phyloP scores from a whole-genome alignment of 345 rosid species.

The Melaleuca alternifolia region DNA sequence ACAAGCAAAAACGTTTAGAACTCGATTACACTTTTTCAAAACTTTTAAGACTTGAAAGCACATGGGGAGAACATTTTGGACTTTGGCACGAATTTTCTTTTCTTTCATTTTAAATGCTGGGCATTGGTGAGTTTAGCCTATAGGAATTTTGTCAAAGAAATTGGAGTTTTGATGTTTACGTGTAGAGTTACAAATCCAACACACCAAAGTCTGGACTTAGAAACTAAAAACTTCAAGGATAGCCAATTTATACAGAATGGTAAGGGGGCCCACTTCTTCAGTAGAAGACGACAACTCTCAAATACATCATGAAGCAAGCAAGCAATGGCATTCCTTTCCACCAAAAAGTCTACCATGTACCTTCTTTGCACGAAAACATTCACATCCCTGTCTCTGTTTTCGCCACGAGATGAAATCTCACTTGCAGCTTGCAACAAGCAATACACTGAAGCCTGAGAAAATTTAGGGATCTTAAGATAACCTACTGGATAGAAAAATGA shows the following conservation, averaged over 20 bases:
- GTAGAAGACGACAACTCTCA: background rate
- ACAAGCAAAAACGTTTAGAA: background rate
- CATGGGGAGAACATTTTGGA: background rate
- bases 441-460: constrained; percentile 72
- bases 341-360: constrained; percentile 20
- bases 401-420: constrained; percentile 73
- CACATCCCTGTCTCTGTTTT: constrained; percentile 61
- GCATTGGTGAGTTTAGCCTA: background rate
- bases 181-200: background rate
- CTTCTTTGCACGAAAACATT: constrained; percentile 75
- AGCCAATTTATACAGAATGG: no score
- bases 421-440: constrained; percentile 82
- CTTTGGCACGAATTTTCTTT: background rate
- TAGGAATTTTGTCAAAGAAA: background rate
- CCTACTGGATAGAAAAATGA: constrained; percentile 1
- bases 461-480: constrained; percentile 18
- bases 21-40: background rate
- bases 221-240: background rate
- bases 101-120: background rate
- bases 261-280: no score
- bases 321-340: background rate
- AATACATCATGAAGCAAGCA: background rate
- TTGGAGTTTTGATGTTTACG: background rate
- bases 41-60: background rate
- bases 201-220: background rate